Evolutionary conservation across 2,329 filamentous ascomycete genomes (phyloP).

Genomic region (Scortechinia acanthostroma): DNA sequence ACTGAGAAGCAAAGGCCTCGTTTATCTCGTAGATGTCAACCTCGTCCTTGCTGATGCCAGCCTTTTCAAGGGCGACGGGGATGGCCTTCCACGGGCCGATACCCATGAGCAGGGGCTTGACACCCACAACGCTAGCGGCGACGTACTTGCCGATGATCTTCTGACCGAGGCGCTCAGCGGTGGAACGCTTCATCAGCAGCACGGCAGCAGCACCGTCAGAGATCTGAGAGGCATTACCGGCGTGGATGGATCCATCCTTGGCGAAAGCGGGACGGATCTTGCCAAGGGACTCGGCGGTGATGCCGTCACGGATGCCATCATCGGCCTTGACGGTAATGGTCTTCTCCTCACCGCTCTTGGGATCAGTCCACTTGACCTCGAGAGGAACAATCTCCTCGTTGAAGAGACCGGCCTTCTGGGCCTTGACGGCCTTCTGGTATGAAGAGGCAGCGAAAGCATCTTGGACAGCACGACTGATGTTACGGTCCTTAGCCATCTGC

Average conservation of each 20-base stretch:
- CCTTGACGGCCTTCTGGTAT: background rate
- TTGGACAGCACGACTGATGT: background rate
- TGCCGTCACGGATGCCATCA: background rate
- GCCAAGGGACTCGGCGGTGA: slow-evolving; percentile 1
- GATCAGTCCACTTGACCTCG: slow-evolving; percentile 2
- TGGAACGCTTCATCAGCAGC: slow-evolving; percentile 2
- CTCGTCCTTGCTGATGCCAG: slow-evolving; percentile 54
- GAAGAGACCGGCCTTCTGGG: slow-evolving; percentile 3
- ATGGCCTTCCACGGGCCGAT: slow-evolving; percentile 2
- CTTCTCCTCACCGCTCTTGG: slow-evolving; percentile 2
- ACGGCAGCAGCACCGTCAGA: slow-evolving; percentile 2
- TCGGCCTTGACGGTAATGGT: slow-evolving; percentile 3
- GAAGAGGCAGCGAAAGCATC: slow-evolving; percentile 2
- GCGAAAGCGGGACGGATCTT: slow-evolving; percentile 2
- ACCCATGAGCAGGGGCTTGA: background rate
- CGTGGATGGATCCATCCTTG: slow-evolving; percentile 3
- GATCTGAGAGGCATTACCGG: slow-evolving; percentile 3
- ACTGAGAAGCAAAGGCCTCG: slow-evolving; percentile 64
- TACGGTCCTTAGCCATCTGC: background rate
- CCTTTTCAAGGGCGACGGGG: slow-evolving; percentile 12
- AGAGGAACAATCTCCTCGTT: slow-evolving; percentile 2
- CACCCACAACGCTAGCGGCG: background rate
- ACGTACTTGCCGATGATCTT: slow-evolving; percentile 3
- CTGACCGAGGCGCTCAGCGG: slow-evolving; percentile 1
- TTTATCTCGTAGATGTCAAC: slow-evolving; percentile 69